phyloP scores from a whole-genome alignment of 495 filamentous ascomycete genomes.

The Parathielavia hyrcaniae region DNA sequence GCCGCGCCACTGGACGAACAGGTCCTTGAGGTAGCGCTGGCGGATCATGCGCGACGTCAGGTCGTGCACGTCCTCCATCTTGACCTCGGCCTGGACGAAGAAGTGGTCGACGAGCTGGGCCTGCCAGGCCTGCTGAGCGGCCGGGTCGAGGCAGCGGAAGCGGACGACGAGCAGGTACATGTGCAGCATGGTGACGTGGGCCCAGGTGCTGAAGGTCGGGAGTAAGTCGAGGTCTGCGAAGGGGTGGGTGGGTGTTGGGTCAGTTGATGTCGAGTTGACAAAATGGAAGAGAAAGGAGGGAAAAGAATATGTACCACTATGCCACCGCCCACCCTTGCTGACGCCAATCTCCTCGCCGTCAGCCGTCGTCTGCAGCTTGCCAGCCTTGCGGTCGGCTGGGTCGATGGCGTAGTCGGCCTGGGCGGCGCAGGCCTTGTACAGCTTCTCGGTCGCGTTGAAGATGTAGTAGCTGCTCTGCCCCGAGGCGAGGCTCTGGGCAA shows the following conservation, averaged over 20 bases:
- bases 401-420: conserved; percentile 72
- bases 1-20: conserved; percentile 89
- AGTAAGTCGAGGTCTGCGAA: conserved; percentile 47
- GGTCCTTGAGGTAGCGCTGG: conserved; percentile 83
- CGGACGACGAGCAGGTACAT: conserved; percentile 91
- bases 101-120: conserved; percentile 72
- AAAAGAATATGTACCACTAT: conserved; percentile 51
- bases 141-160: conserved; percentile 65
- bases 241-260: not conserved
- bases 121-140: conserved; percentile 37
- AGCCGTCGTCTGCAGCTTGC: conserved; percentile 55
- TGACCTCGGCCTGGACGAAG: conserved; percentile 83
- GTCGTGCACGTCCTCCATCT: conserved; percentile 67
- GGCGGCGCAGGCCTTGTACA: conserved; percentile 68
- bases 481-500: conserved; percentile 3
- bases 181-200: conserved; percentile 91
- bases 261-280: not conserved
- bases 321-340: conserved; percentile 73
- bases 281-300: conserved; percentile 8
- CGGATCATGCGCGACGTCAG: conserved; percentile 58
- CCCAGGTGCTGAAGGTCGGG: conserved; percentile 90
- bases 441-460: conserved; percentile 60
- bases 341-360: conserved; percentile 73
- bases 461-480: conserved; percentile 24
- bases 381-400: conserved; percentile 48